Conservation (phyloP, 2,329 filamentous ascomycete species). For the Nothophaeocryptopus gaeumannii region DNA sequence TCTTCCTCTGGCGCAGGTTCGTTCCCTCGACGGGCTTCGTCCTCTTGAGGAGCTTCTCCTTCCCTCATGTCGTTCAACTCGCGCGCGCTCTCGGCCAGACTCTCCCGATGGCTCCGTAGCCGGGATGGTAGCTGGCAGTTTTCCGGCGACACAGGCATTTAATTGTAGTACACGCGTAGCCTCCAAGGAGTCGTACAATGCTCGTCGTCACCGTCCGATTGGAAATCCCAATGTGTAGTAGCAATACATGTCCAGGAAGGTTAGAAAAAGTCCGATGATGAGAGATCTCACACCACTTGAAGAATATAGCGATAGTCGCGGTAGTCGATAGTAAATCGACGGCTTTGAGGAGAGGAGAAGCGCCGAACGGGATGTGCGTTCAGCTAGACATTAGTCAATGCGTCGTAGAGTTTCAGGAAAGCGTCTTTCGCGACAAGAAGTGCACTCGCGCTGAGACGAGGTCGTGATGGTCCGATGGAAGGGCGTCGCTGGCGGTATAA, state of each 20-base stretch:
- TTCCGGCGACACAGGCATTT: conserved; percentile 5
- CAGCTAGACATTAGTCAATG: conserved; percentile 3
- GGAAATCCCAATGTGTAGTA: neutral
- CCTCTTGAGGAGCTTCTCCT: conserved; percentile 8
- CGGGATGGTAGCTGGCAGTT: conserved; percentile 2
- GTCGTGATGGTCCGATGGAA: conserved; percentile 1
- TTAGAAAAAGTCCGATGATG: neutral
- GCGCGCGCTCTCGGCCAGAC: conserved; percentile 2
- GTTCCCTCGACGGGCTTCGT: neutral
- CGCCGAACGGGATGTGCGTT: no score
- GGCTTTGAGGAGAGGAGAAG: neutral
- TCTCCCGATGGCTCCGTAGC: neutral
- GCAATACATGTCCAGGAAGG: conserved; percentile 2
- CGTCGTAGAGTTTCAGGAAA: conserved; percentile 3
- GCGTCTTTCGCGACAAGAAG: conserved; percentile 9
- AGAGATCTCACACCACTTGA: neutral
- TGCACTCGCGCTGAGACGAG: neutral
- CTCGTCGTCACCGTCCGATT: neutral
- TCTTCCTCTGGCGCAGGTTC: neutral
- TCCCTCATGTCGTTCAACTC: conserved; percentile 1
- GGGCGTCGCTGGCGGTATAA: neutral
- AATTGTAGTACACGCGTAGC: neutral
- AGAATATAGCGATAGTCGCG: conserved; percentile 5
- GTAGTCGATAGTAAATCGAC: conserved; percentile 1
- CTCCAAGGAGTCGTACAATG: no score